Conservation (phyloP, 805 yeast species). For the Kurtzmaniella cleridarum region DNA sequence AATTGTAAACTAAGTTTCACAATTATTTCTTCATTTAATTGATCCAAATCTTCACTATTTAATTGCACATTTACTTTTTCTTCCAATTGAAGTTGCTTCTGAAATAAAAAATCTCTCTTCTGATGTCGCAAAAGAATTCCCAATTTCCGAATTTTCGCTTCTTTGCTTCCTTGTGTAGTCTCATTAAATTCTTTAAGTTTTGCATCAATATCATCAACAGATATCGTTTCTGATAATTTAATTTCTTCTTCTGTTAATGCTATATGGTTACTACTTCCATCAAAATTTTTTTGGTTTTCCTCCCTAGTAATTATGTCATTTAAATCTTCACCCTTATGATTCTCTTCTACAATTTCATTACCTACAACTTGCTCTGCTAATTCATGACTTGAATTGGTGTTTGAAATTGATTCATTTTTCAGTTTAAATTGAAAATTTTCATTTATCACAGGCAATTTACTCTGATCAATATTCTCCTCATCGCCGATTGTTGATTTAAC, state of each 20-base stretch:
- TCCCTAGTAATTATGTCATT: too few relatives aligned
- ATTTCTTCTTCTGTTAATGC: slow-evolving; percentile 6
- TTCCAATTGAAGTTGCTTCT: slow-evolving; percentile 23
- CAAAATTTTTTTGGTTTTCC: too few relatives aligned
- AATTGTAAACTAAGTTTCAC: slow-evolving; percentile 33
- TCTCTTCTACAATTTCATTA: background rate
- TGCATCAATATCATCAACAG: slow-evolving; percentile 19
- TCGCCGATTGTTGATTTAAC: slow-evolving; percentile 8
- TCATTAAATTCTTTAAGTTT: slow-evolving; percentile 17
- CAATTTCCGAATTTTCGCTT: slow-evolving; percentile 15
- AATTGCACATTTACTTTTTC: slow-evolving; percentile 9
- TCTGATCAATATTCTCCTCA: slow-evolving; percentile 19
- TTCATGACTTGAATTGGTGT: too few relatives aligned
- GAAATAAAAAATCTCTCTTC: slow-evolving; percentile 16
- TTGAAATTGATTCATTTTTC: too few relatives aligned
- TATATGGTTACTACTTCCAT: too few relatives aligned
- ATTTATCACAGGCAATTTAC: slow-evolving; percentile 5
- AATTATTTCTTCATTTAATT: slow-evolving; percentile 10
- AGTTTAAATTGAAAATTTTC: background rate
- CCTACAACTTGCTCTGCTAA: too few relatives aligned
- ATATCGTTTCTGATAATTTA: slow-evolving; percentile 10
- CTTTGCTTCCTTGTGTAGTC: slow-evolving; percentile 10
- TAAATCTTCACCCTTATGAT: background rate
- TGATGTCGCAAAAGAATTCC: slow-evolving; percentile 12
- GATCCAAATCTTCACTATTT: slow-evolving; percentile 27